phyloP scores from a whole-genome alignment of 345 rosid species.

The Eutrema japonicum region DNA sequence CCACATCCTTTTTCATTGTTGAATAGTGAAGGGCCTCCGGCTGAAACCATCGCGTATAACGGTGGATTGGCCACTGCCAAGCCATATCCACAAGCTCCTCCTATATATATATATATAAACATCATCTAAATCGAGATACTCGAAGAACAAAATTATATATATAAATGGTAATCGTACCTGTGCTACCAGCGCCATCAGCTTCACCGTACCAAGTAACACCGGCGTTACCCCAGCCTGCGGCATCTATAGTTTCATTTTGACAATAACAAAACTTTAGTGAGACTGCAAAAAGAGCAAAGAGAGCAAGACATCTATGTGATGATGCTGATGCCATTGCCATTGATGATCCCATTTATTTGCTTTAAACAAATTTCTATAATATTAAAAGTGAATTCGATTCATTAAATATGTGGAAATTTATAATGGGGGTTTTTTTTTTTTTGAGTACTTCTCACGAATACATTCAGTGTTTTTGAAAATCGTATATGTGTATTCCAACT shows the following conservation, averaged over 20 bases:
- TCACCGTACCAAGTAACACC: slow-evolving; percentile 72
- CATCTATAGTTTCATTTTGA: slow-evolving; percentile 14
- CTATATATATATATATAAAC: slow-evolving; percentile 37
- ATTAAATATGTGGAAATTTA: not conserved
- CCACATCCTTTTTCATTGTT: slow-evolving; percentile 69
- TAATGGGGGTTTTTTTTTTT: not conserved
- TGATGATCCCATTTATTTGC: slow-evolving; percentile 10
- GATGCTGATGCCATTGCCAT: slow-evolving; percentile 28
- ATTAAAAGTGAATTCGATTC: not conserved
- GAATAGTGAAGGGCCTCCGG: slow-evolving; percentile 61
- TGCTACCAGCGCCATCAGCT: slow-evolving; percentile 55
- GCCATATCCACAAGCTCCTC: slow-evolving; percentile 74
- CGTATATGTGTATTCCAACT: not conserved
- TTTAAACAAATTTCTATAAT: not conserved
- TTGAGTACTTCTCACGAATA: not conserved
- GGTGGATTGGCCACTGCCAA: slow-evolving; percentile 50
- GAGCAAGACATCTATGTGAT: not conserved
- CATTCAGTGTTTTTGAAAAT: not conserved
- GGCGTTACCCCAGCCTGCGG: slow-evolving; percentile 44
- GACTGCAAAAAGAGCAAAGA: slow-evolving; percentile 14
- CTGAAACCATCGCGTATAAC: slow-evolving; percentile 57
- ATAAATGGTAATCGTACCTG: slow-evolving; percentile 45
- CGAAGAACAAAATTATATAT: not conserved
- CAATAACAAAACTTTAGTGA: slow-evolving; percentile 24
- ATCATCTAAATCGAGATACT: not conserved